Conservation (phyloP, 495 filamentous ascomycete species). For the Platismatia glauca region DNA sequence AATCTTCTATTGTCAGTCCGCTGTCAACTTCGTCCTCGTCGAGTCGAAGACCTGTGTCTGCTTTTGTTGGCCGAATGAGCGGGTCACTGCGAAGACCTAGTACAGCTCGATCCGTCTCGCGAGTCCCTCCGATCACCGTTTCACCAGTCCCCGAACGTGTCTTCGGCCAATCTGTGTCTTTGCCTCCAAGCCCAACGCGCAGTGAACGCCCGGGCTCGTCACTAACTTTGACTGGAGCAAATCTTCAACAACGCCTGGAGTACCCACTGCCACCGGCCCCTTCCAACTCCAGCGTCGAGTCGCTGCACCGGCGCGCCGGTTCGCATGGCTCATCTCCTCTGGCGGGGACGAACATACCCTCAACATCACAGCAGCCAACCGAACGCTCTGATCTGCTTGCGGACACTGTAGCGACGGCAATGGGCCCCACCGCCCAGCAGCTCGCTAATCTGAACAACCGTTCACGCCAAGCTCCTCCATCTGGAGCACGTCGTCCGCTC, state of each 20-base stretch:
- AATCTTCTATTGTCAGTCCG: constrained; percentile 8
- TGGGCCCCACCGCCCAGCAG: constrained; percentile 24
- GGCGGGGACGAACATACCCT: constrained; percentile 4
- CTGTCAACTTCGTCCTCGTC: constrained; percentile 11
- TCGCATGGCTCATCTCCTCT: not conserved
- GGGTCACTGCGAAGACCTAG: constrained; percentile 15
- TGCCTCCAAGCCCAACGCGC: constrained; percentile 22
- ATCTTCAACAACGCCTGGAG: constrained; percentile 23
- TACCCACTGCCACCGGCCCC: constrained; percentile 24
- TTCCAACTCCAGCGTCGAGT: constrained; percentile 14
- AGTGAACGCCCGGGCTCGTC: constrained; percentile 15
- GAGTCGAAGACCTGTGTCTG: constrained; percentile 21
- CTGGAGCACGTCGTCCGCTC: constrained; percentile 5
- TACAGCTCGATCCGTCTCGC: constrained; percentile 4
- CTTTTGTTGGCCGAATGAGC: constrained; percentile 19
- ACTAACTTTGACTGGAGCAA: constrained; percentile 22
- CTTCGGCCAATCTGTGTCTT: constrained; percentile 15
- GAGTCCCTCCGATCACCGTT: constrained; percentile 11
- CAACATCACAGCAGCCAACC: constrained; percentile 7
- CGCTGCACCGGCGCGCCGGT: constrained; percentile 6
- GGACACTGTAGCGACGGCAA: not conserved
- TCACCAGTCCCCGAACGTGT: constrained; percentile 6
- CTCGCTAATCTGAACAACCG: constrained; percentile 25
- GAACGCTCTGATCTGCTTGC: constrained; percentile 3
- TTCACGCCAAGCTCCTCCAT: constrained; percentile 18